Conservation (phyloP, 1,284 basidiomycete genomes). For the Ustilago tritici region DNA sequence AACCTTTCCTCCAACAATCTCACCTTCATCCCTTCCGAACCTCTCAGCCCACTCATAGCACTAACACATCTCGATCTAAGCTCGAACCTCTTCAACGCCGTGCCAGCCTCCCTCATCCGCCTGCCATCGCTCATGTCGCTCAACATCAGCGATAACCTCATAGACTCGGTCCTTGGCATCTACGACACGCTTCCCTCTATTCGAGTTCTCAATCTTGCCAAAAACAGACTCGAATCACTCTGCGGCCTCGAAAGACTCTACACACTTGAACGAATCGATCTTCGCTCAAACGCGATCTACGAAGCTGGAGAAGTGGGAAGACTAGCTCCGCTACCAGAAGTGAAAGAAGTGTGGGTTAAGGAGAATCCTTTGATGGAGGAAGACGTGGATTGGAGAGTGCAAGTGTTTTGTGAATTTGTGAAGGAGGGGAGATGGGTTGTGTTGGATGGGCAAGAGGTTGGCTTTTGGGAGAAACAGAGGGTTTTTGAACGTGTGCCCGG, state of each 20-base stretch:
- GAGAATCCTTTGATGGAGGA: slow-evolving; percentile 58
- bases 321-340: slow-evolving; percentile 82
- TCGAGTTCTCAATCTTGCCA: slow-evolving; percentile 59
- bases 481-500: slow-evolving; percentile 59
- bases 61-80: slow-evolving; percentile 70
- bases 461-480: slow-evolving; percentile 81
- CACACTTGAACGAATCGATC: slow-evolving; percentile 84
- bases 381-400: slow-evolving; percentile 75
- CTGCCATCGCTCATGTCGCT: slow-evolving; percentile 85
- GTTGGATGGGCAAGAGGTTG: slow-evolving; percentile 80
- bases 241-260: slow-evolving; percentile 90
- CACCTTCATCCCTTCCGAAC: slow-evolving; percentile 79
- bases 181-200: slow-evolving; percentile 53
- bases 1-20: slow-evolving; percentile 84
- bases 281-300: slow-evolving; percentile 83
- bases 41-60: slow-evolving; percentile 73
- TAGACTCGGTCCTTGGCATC: slow-evolving; percentile 89
- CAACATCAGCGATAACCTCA: slow-evolving; percentile 93
- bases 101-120: slow-evolving; percentile 78
- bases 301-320: slow-evolving; percentile 88
- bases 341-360: slow-evolving; percentile 63
- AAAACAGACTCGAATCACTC: slow-evolving; percentile 89
- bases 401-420: slow-evolving; percentile 84
- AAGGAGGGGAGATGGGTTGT: slow-evolving; percentile 77
- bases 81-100: slow-evolving; percentile 70